Evolutionary conservation across 352 stramenopile genomes (phyloP), one percentile per base, ranked within the genome.

Genomic region (Aphanomyces astaci): DNA sequence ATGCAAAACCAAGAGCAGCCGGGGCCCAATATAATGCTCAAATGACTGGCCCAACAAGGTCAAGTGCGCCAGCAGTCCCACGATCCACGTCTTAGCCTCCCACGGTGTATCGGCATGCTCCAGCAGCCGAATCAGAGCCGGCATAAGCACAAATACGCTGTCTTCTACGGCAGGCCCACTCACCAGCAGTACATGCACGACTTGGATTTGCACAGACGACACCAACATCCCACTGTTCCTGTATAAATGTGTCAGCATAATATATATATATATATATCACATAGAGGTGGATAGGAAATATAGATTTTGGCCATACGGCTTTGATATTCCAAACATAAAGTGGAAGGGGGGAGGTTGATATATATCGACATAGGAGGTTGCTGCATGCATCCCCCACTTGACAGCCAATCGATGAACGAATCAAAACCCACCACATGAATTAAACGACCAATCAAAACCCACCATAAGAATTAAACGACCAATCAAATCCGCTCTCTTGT

Each of bases 61-160:
- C 27, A 87, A 79, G 39, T 78, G 77, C 2, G 82, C 81, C 28
- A 93, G 70, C 10, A 85, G 80, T 56, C 92, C 87, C 30, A 91
- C 78, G 0, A 79, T 79, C 4, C 80, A 87, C 30, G 89, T 84
- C 64, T 94, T 86, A 22, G 92, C 87, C 45, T 90, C 76, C 53
- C 89, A 71, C 0, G 88, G 73, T 25, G 86, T 95, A 13, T 98
- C 87, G 13, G 97, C 70, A 62, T 84, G 90, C 68, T 98, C 95
- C 69, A 94, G 87, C 9, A 99, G 76, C 36, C 96, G 94, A 45
- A 98, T 78, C 5, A 98, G 76, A 3, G 91, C 89, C 45, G 96
- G 95, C 3, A 98, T 75, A 13, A 99, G 64, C 66, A 98, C 73
- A 74, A 98, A 96, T 11, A 98, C 82, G 73, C 98, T 96, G 52